A percentile compares a stretch with the other conserved stretches of the same genome.
These are phyloP conservation scores for Sesbania bispinosa DNA, from an alignment of 306 rosid genomes.

Conservation along the genomic window DNA sequence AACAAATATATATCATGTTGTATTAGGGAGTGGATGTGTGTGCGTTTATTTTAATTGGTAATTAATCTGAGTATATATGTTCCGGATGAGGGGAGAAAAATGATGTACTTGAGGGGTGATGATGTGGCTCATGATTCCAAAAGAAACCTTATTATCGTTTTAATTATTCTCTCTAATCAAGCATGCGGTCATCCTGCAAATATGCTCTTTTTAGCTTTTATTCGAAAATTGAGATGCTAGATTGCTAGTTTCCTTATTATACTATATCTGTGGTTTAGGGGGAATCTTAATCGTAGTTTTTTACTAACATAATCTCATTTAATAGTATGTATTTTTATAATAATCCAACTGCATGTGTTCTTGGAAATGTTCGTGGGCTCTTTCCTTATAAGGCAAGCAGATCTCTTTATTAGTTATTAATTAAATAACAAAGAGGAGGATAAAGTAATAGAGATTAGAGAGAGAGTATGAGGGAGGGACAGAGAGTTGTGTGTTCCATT, in stretches of 20 bases:
- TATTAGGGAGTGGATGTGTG: not conserved
- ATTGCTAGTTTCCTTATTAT: not conserved
- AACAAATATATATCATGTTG: constrained; percentile 14
- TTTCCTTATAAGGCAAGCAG: constrained; percentile 66
- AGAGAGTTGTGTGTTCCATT: constrained; percentile 26
- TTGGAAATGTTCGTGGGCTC: constrained; percentile 13
- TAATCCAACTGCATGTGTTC: not conserved
- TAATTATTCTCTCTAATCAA: constrained; percentile 36
- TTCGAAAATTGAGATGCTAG: not conserved
- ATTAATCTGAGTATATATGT: constrained; percentile 5
- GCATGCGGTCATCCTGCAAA: constrained; percentile 22
- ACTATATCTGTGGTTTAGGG: not conserved
- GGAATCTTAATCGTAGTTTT: constrained; percentile 30
- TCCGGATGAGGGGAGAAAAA: constrained; percentile 1
- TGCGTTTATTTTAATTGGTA: not conserved
- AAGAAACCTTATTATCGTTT: constrained; percentile 30
- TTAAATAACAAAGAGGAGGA: constrained; percentile 31
- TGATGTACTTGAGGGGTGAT: not conserved
- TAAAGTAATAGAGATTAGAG: not conserved
- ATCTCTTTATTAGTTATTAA: constrained; percentile 1
- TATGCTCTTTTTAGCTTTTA: constrained; percentile 14
- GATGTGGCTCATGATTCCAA: constrained; percentile 32
- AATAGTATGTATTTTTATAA: not conserved
- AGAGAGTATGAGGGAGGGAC: constrained; percentile 15
- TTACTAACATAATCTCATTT: constrained; percentile 8